These are phyloP conservation scores for Rhodotorula sp. DNA, from an alignment of 1,284 basidiomycete species.

Conservation along the genomic window DNA sequence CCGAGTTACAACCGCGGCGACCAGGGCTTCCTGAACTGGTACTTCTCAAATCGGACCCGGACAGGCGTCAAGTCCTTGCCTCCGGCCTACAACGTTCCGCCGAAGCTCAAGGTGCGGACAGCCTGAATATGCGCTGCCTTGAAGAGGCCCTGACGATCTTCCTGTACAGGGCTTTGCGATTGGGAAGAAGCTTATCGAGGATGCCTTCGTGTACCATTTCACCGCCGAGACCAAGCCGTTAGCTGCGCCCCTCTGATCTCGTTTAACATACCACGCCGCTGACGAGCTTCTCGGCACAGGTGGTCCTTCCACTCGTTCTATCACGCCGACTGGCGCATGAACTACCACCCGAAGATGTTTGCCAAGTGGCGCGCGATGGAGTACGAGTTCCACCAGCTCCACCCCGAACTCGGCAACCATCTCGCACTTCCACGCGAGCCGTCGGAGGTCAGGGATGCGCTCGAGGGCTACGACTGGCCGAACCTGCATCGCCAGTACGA, in stretches of 20 bases:
- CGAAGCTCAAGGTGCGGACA: slow-evolving; percentile 1
- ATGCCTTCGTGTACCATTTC: slow-evolving; percentile 6
- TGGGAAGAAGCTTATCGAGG: slow-evolving; percentile 9
- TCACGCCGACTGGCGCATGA: slow-evolving; percentile 5
- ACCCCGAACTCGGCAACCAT: slow-evolving; percentile 1
- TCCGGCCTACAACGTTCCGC: slow-evolving; percentile 4
- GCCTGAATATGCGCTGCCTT: background rate
- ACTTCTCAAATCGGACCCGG: slow-evolving; percentile 2
- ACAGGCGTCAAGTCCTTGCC: background rate
- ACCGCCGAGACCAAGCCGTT: slow-evolving; percentile 9
- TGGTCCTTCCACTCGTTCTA: slow-evolving; percentile 10
- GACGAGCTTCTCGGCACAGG: background rate
- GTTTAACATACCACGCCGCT: background rate
- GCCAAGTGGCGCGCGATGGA: slow-evolving; percentile 2
- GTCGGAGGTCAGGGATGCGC: background rate
- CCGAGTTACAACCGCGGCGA: slow-evolving; percentile 9
- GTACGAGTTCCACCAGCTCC: slow-evolving; percentile 1
- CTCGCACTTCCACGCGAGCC: background rate
- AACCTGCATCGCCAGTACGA: slow-evolving; percentile 4
- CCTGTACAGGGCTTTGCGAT: slow-evolving; percentile 4
- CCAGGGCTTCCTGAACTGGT: slow-evolving; percentile 12
- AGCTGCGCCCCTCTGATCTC: background rate
- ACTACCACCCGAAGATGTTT: slow-evolving; percentile 9
- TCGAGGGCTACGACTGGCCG: slow-evolving; percentile 5
- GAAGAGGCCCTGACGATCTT: background rate